phyloP scores from a whole-genome alignment of 345 rosid genomes.

The Ceriops zippeliana region DNA sequence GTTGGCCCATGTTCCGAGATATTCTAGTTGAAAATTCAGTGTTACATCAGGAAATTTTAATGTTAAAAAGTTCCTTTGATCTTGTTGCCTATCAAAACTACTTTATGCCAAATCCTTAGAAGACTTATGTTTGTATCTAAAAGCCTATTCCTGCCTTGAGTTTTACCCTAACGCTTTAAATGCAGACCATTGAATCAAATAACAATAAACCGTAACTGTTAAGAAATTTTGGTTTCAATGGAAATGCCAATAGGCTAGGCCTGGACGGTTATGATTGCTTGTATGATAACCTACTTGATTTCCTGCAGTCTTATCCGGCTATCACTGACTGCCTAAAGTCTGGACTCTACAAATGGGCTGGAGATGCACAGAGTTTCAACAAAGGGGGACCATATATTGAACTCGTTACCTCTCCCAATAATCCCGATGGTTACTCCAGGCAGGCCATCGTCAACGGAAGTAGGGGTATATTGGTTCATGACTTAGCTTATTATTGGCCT shows the following conservation, averaged over 20 bases:
- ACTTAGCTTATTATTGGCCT: slow-evolving; percentile 95
- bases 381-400: slow-evolving; percentile 74
- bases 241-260: background rate
- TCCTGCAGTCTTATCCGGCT: slow-evolving; percentile 65
- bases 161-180: background rate
- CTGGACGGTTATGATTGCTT: background rate
- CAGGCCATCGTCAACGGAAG: slow-evolving; percentile 59
- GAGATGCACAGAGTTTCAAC: slow-evolving; percentile 62
- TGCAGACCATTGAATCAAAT: background rate
- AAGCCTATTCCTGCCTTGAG: background rate
- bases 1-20: background rate
- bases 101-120: too few species aligned
- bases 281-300: slow-evolving; percentile 18
- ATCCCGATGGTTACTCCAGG: slow-evolving; percentile 82
- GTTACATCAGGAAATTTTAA: too few species aligned
- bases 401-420: slow-evolving; percentile 87
- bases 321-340: slow-evolving; percentile 81
- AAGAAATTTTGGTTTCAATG: background rate
- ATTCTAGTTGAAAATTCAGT: too few species aligned
- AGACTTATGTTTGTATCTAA: too few species aligned
- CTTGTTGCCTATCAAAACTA: too few species aligned
- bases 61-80: too few species aligned
- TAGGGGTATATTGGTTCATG: slow-evolving; percentile 72
- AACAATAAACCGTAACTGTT: background rate
- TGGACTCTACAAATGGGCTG: slow-evolving; percentile 72